Evolutionary conservation across 208 protist genomes (phyloP).

Genomic region (Trypanosoma brucei): DNA sequence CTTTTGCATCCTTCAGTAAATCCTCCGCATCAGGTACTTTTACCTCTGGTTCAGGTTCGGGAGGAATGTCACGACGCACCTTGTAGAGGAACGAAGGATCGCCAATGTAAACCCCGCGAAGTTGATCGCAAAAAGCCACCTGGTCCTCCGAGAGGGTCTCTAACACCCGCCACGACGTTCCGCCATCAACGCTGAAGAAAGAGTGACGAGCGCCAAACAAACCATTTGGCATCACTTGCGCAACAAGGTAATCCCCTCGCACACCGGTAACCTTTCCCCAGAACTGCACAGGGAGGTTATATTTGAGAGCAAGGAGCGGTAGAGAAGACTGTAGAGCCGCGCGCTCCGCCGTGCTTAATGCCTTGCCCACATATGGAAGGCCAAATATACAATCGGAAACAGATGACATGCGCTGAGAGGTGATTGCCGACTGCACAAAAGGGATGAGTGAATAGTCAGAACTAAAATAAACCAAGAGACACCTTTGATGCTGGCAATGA

Average conservation of each 20-base stretch:
- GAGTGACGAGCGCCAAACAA: constrained; percentile 55
- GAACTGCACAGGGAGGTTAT: constrained; percentile 40
- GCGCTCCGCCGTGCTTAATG: constrained; percentile 59
- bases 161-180: constrained; percentile 66
- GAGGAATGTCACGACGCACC: constrained; percentile 71
- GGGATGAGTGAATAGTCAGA: background rate
- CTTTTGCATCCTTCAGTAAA: constrained; percentile 36
- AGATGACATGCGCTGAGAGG: constrained; percentile 29
- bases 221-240: constrained; percentile 48
- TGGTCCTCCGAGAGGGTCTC: constrained; percentile 60
- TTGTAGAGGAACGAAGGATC: constrained; percentile 82
- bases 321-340: constrained; percentile 78
- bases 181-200: constrained; percentile 83
- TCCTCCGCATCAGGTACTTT: constrained; percentile 41
- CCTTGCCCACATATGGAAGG: constrained; percentile 47
- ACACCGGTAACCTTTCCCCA: constrained; percentile 80
- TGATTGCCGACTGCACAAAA: constrained; percentile 2
- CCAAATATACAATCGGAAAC: constrained; percentile 46
- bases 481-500: too few species aligned
- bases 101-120: constrained; percentile 81
- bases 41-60: constrained; percentile 56
- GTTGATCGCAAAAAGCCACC: constrained; percentile 69
- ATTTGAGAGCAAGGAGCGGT: constrained; percentile 59
- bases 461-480: constrained; percentile 2
- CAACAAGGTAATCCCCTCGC: constrained; percentile 73